A percentile compares a stretch with the other conserved stretches of the same genome.
Evolutionary conservation across 306 rosid genomes (phyloP).

Genomic region (Elaeagnus macrophylla): DNA sequence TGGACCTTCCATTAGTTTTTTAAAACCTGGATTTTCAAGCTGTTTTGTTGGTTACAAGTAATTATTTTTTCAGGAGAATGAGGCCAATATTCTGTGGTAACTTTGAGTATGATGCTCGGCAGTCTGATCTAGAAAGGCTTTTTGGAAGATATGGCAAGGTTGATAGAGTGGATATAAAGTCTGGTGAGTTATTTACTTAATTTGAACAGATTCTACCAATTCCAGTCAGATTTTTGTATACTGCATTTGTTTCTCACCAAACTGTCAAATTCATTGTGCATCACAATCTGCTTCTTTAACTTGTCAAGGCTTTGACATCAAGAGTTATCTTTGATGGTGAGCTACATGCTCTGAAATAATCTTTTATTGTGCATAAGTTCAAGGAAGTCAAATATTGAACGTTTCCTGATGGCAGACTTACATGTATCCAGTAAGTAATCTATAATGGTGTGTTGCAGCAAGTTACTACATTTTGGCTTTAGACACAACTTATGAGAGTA

Average conservation of each 20-base stretch:
- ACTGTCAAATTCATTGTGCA: neutral
- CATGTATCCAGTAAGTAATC: too few relatives aligned
- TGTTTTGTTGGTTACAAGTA: too few relatives aligned
- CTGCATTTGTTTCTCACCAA: neutral
- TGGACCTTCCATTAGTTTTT: too few relatives aligned
- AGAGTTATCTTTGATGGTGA: neutral
- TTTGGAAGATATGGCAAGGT: conserved; percentile 89
- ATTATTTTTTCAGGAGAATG: conserved; percentile 44
- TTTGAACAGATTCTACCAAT: conserved; percentile 3
- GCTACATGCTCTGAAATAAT: neutral
- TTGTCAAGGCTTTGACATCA: too few relatives aligned
- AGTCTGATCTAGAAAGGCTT: conserved; percentile 89
- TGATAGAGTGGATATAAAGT: conserved; percentile 98
- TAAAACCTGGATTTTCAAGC: too few relatives aligned
- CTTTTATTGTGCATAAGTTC: too few relatives aligned
- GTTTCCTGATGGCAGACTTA: too few relatives aligned
- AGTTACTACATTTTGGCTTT: too few relatives aligned
- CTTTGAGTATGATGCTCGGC: conserved; percentile 83
- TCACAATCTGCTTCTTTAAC: neutral
- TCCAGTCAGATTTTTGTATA: neutral
- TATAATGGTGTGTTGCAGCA: too few relatives aligned
- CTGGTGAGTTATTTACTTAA: conserved; percentile 53
- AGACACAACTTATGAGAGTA: too few relatives aligned
- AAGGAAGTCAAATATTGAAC: too few relatives aligned
- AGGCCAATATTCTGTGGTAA: conserved; percentile 90